Percentiles rank a stretch among this genome's conserved stretches.
Conservation (phyloP, 176 grass and related monocot genomes). For the Musa itinerans region DNA sequence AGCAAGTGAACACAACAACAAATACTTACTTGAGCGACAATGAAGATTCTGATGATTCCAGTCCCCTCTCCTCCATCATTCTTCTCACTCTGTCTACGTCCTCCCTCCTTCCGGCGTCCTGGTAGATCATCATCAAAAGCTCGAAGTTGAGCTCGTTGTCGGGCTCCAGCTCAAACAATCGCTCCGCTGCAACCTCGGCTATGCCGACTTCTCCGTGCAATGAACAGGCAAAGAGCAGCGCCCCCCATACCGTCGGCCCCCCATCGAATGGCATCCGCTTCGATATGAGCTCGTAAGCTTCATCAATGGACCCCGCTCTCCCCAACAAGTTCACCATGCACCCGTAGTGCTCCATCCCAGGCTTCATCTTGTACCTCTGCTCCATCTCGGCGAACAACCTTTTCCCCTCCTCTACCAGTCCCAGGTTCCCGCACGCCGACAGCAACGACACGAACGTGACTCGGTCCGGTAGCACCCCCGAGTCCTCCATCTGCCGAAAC, state of each 20-base stretch:
- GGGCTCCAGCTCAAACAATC: conserved; percentile 39
- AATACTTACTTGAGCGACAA: not conserved
- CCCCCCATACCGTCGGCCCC: conserved; percentile 30
- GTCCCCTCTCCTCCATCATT: conserved; percentile 33
- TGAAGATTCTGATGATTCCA: conserved; percentile 5
- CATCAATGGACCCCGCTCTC: conserved; percentile 29
- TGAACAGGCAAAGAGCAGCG: conserved; percentile 38
- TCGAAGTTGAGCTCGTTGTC: conserved; percentile 36
- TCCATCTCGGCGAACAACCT: conserved; percentile 54
- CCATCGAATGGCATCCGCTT: conserved; percentile 20
- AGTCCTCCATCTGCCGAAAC: conserved; percentile 43
- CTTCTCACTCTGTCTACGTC: conserved; percentile 27
- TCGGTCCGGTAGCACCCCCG: conserved; percentile 26
- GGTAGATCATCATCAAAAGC: conserved; percentile 28
- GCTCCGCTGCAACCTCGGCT: conserved; percentile 18
- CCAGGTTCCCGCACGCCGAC: conserved; percentile 38
- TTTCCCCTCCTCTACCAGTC: conserved; percentile 33
- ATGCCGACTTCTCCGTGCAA: conserved; percentile 25
- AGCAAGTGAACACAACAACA: not conserved
- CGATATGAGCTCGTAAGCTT: conserved; percentile 36
- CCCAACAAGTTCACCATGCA: conserved; percentile 51
- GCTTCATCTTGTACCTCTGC: conserved; percentile 27
- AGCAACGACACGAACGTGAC: conserved; percentile 32
- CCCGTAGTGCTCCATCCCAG: conserved; percentile 34
- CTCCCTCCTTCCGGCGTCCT: conserved; percentile 18